These are phyloP conservation scores for Pulveroboletus sp. DNA, from an alignment of 768 basidiomycete species.

Conservation along the genomic window DNA sequence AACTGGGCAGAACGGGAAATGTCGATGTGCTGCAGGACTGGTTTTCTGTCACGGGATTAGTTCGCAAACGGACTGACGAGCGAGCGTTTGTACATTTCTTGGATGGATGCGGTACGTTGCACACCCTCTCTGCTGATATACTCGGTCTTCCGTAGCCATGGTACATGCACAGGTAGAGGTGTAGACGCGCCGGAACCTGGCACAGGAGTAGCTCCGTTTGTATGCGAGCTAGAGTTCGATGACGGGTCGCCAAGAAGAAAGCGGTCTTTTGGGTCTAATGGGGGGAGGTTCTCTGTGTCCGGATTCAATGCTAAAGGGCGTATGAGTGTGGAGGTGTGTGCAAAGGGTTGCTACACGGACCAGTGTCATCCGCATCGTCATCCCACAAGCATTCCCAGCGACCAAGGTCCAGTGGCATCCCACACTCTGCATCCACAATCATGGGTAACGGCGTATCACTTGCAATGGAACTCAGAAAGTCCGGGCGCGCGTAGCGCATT, in stretches of 20 bases:
- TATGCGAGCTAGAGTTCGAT: slow-evolving; percentile 38
- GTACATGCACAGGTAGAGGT: slow-evolving; percentile 57
- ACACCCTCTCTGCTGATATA: slow-evolving; percentile 69
- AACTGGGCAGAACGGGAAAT: slow-evolving; percentile 72
- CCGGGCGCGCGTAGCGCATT: slow-evolving; percentile 79
- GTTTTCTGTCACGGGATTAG: slow-evolving; percentile 38
- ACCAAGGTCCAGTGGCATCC: slow-evolving; percentile 91
- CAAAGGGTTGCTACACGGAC: slow-evolving; percentile 35
- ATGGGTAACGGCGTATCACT: slow-evolving; percentile 84
- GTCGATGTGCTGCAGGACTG: slow-evolving; percentile 50
- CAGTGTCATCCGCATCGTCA: slow-evolving; percentile 64
- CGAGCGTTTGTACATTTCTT: slow-evolving; percentile 50
- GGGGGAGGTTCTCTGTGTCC: slow-evolving; percentile 50
- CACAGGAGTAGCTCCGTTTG: slow-evolving; percentile 34
- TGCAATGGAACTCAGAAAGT: slow-evolving; percentile 77
- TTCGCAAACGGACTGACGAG: not conserved
- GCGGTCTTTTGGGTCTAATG: slow-evolving; percentile 70
- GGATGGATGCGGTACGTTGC: slow-evolving; percentile 36
- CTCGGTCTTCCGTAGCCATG: slow-evolving; percentile 92
- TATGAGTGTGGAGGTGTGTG: not conserved
- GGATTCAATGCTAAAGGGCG: slow-evolving; percentile 54
- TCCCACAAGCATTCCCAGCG: slow-evolving; percentile 82
- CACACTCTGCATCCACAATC: slow-evolving; percentile 95
- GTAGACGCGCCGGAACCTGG: slow-evolving; percentile 39
- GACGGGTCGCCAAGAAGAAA: slow-evolving; percentile 69